Conservation (phyloP, 1,284 basidiomycete species). For the Cystobasidium slooffiae region DNA sequence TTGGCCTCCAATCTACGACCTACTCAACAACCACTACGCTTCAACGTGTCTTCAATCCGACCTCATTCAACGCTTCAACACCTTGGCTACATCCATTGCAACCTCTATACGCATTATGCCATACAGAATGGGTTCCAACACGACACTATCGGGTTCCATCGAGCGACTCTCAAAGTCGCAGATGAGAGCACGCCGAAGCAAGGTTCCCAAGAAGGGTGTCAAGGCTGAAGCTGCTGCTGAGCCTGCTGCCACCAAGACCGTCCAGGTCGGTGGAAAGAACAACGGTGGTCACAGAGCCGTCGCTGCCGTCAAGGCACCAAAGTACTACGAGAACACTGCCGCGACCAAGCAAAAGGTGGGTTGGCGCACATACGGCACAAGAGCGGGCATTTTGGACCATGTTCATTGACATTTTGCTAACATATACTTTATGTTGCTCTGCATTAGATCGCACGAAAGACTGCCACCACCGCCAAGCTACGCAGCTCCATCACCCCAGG, state of each 20-base stretch:
- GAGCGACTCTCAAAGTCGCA: conserved; percentile 31
- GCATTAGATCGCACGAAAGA: conserved; percentile 79
- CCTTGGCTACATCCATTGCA: too few species aligned
- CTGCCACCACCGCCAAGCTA: conserved; percentile 72
- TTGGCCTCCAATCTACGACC: neutral
- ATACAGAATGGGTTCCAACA: conserved; percentile 26
- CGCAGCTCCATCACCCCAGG: conserved; percentile 91
- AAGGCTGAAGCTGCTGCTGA: conserved; percentile 24
- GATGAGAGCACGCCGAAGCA: conserved; percentile 23
- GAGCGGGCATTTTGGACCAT: neutral
- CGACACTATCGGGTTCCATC: conserved; percentile 25
- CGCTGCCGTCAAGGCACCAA: conserved; percentile 82
- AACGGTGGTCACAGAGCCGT: conserved; percentile 87
- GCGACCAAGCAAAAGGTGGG: conserved; percentile 29
- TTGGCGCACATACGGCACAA: neutral
- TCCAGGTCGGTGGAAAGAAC: conserved; percentile 83
- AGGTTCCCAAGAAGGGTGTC: conserved; percentile 32
- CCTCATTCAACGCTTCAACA: neutral
- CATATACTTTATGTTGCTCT: neutral
- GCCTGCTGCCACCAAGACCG: conserved; percentile 67
- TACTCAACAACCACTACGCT: neutral
- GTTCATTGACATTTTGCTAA: neutral
- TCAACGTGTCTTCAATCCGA: neutral
- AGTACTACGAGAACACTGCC: conserved; percentile 61
- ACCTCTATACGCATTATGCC: neutral